These are phyloP conservation scores for Astragalus membranaceus DNA, from an alignment of 306 rosid species.

Conservation along the genomic window DNA sequence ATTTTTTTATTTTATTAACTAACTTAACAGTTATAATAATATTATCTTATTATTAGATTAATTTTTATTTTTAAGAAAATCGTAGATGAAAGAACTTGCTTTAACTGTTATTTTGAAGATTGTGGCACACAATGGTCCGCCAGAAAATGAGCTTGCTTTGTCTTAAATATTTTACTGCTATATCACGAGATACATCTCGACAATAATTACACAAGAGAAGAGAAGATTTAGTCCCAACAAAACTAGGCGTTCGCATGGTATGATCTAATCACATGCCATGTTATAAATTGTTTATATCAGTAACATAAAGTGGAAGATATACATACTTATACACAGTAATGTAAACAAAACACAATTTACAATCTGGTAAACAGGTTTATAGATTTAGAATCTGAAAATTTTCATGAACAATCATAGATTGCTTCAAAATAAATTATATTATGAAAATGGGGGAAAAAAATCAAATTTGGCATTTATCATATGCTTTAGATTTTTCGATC, in stretches of 20 bases:
- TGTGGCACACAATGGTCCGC: too few relatives aligned
- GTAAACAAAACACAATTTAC: constrained; percentile 4
- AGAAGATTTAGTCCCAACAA: not conserved
- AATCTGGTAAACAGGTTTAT: not conserved
- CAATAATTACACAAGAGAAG: not conserved
- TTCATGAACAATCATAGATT: not conserved
- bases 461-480: constrained; percentile 40
- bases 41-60: too few relatives aligned
- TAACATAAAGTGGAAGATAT: constrained; percentile 1
- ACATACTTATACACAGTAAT: not conserved
- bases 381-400: not conserved
- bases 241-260: not conserved
- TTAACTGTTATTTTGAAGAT: too few relatives aligned
- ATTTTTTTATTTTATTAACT: not conserved
- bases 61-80: too few relatives aligned
- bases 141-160: too few relatives aligned
- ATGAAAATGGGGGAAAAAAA: too few relatives aligned
- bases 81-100: too few relatives aligned
- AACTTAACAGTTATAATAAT: too few relatives aligned
- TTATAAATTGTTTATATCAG: not conserved
- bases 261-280: not conserved
- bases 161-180: not conserved
- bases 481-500: constrained; percentile 57
- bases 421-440: too few relatives aligned
- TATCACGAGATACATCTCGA: not conserved